A percentile compares a stretch with the other conserved stretches of the same genome.
These are phyloP conservation scores for Leucogyrophana mollusca DNA, from an alignment of 768 basidiomycete genomes.

Conservation along the genomic window DNA sequence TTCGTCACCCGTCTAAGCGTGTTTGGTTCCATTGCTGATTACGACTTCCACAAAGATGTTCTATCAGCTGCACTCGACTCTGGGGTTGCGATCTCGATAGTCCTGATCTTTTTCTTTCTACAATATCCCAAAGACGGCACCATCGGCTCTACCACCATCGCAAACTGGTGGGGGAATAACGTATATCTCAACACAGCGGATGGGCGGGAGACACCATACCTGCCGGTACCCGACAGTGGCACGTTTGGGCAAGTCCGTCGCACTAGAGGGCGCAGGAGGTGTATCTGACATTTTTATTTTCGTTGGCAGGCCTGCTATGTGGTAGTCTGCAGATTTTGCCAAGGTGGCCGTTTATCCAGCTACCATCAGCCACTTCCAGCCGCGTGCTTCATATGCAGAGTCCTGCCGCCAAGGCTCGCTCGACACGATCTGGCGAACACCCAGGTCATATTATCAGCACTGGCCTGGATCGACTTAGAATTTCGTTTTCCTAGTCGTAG, in stretches of 20 bases:
- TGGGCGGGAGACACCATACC: constrained; percentile 29
- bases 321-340: too few species aligned
- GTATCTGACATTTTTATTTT: too few species aligned
- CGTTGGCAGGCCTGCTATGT: too few species aligned
- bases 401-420: too few species aligned
- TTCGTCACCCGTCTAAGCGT: constrained; percentile 8
- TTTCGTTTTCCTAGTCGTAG: too few species aligned
- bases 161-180: constrained; percentile 68
- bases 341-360: too few species aligned
- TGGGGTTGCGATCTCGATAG: constrained; percentile 9
- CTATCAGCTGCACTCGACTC: constrained; percentile 33
- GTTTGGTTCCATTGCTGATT: not conserved
- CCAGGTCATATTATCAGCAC: too few species aligned
- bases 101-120: constrained; percentile 31
- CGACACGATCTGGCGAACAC: too few species aligned
- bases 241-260: constrained; percentile 32
- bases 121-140: constrained; percentile 22
- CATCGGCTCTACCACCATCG: constrained; percentile 49
- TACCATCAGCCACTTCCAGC: too few species aligned
- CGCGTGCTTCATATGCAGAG: too few species aligned
- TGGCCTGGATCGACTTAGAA: too few species aligned
- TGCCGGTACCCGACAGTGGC: constrained; percentile 22
- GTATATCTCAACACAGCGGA: constrained; percentile 36
- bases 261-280: too few species aligned
- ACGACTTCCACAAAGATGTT: constrained; percentile 14